Evolutionary conservation across 306 rosid species (phyloP).

Genomic region (Macrotyloma uniflorum): DNA sequence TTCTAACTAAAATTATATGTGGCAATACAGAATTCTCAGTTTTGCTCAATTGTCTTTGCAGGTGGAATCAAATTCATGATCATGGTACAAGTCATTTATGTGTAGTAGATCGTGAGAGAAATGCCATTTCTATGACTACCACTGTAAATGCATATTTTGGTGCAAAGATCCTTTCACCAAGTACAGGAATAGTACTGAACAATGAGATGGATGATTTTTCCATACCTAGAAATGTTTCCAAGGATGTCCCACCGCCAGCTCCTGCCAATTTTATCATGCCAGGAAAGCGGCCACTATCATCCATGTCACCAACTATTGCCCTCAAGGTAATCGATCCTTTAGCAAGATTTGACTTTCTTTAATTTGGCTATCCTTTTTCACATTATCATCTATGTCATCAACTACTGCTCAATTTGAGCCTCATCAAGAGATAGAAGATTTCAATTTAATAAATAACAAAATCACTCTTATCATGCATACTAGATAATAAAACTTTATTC

Average conservation of each 20-base stretch:
- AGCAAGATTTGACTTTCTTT: conserved; percentile 4
- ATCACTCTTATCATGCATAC: not conserved
- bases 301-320: conserved; percentile 84
- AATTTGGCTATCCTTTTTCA: not conserved
- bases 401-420: not conserved
- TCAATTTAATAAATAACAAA: not conserved
- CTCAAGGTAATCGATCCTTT: conserved; percentile 57
- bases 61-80: conserved; percentile 82
- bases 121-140: conserved; percentile 81
- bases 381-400: not conserved
- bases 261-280: conserved; percentile 78
- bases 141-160: conserved; percentile 79
- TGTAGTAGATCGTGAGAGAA: conserved; percentile 58
- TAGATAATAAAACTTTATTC: not conserved
- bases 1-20: not conserved
- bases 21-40: not conserved
- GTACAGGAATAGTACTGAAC: conserved; percentile 84
- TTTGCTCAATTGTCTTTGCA: conserved; percentile 30
- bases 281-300: conserved; percentile 80
- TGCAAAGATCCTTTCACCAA: conserved; percentile 62
- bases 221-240: conserved; percentile 56
- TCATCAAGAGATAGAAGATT: not conserved
- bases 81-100: conserved; percentile 87
- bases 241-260: conserved; percentile 64
- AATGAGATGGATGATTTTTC: conserved; percentile 95